Conservation (phyloP, 805 yeast genomes). For the Saccharomyces mikatae region DNA sequence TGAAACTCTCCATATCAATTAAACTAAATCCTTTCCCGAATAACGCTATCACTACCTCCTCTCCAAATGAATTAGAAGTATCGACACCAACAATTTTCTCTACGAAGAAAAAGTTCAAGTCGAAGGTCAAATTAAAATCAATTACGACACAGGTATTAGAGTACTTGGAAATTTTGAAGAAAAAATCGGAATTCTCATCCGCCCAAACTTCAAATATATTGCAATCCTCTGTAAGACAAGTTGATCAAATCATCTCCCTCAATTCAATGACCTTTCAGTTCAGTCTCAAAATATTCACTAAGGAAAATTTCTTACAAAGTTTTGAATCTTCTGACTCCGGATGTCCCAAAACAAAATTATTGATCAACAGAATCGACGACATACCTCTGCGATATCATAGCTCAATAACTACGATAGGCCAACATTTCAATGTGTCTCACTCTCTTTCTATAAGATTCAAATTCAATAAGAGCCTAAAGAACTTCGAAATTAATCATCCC, state of each 20-base stretch:
- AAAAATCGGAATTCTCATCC: constrained; percentile 33
- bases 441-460: constrained; percentile 44
- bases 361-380: constrained; percentile 25
- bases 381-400: constrained; percentile 36
- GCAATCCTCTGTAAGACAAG: constrained; percentile 21
- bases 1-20: constrained; percentile 35
- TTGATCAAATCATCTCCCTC: constrained; percentile 23
- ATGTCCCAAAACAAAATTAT: constrained; percentile 18
- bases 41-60: constrained; percentile 2
- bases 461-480: constrained; percentile 38
- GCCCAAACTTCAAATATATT: constrained; percentile 25
- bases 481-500: constrained; percentile 43
- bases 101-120: constrained; percentile 16
- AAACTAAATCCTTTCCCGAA: constrained; percentile 32
- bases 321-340: constrained; percentile 24
- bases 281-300: constrained; percentile 22
- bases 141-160: constrained; percentile 45
- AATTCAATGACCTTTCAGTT: constrained; percentile 23
- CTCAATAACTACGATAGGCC: constrained; percentile 39
- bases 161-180: constrained; percentile 37
- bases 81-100: neutral
- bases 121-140: constrained; percentile 35
- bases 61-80: neutral
- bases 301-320: constrained; percentile 23
- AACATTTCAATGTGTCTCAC: constrained; percentile 44